Conservation (phyloP, 768 basidiomycete species). For the Hysterangium stoloniferum region DNA sequence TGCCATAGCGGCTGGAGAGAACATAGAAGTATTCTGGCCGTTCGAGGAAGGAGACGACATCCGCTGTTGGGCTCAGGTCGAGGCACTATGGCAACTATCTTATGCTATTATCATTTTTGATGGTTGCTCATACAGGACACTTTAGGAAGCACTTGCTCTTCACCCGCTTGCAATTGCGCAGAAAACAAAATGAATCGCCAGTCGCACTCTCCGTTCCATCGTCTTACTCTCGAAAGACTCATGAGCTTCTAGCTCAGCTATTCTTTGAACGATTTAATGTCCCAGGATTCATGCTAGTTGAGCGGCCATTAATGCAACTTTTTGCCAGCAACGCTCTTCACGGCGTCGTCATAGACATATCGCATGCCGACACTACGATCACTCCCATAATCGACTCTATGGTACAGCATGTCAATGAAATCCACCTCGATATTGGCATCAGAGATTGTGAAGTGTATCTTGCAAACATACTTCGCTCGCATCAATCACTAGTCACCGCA, state of each 20-base stretch:
- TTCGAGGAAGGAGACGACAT: slow-evolving; percentile 61
- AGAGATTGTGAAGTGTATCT: slow-evolving; percentile 70
- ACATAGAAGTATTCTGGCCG: slow-evolving; percentile 74
- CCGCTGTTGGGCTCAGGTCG: slow-evolving; percentile 75
- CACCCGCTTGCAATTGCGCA: slow-evolving; percentile 61
- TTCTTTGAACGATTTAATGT: slow-evolving; percentile 94
- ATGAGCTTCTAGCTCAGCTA: slow-evolving; percentile 71
- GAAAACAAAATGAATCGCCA: slow-evolving; percentile 83
- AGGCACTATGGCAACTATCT: slow-evolving; percentile 72
- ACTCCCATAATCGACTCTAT: slow-evolving; percentile 71
- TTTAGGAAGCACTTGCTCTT: slow-evolving; percentile 82
- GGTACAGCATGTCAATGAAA: slow-evolving; percentile 45
- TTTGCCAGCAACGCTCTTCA: slow-evolving; percentile 66
- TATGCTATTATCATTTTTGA: background rate
- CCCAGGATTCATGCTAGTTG: slow-evolving; percentile 70
- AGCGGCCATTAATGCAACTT: slow-evolving; percentile 78
- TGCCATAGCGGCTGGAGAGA: slow-evolving; percentile 65
- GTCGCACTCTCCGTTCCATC: slow-evolving; percentile 65
- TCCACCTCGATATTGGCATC: slow-evolving; percentile 57
- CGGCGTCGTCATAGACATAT: slow-evolving; percentile 80
- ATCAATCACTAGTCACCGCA: slow-evolving; percentile 52
- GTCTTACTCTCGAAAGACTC: slow-evolving; percentile 54
- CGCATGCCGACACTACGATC: slow-evolving; percentile 66
- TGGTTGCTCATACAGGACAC: background rate
- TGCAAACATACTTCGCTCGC: slow-evolving; percentile 61